Percentiles rank a stretch among this genome's conserved stretches.
Conservation (phyloP, 2,329 filamentous ascomycete genomes). For the Aureobasidium vineae region DNA sequence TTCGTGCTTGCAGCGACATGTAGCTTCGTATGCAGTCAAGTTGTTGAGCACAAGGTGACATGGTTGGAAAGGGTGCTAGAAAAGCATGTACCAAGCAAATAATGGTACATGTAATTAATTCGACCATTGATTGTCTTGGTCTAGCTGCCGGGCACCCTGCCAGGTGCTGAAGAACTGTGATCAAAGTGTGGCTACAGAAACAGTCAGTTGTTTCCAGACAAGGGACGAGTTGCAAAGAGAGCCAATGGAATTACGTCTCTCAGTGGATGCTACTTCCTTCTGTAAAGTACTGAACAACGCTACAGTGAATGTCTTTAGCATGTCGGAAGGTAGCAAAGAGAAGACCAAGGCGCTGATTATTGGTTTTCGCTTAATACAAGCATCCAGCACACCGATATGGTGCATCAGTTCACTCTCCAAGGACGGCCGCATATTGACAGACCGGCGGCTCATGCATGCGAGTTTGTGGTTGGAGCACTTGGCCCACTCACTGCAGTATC, state of each 20-base stretch:
- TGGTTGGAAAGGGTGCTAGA: slow-evolving; percentile 8
- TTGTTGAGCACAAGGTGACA: slow-evolving; percentile 1
- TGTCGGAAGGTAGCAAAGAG: background rate
- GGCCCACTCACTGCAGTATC: background rate
- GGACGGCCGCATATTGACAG: slow-evolving; percentile 13
- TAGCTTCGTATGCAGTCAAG: slow-evolving; percentile 14
- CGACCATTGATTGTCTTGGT: background rate
- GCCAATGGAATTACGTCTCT: too few species aligned
- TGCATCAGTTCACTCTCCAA: background rate
- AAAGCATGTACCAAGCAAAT: slow-evolving; percentile 8
- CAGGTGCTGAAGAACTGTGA: too few species aligned
- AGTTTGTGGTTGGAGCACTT: background rate
- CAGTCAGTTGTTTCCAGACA: too few species aligned
- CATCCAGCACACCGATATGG: background rate
- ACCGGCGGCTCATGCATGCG: slow-evolving; percentile 11
- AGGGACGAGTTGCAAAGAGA: too few species aligned
- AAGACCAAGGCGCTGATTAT: background rate
- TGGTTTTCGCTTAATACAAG: background rate
- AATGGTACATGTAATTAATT: background rate
- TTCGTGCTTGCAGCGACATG: slow-evolving; percentile 17
- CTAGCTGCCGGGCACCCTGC: background rate
- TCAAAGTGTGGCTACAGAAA: too few species aligned
- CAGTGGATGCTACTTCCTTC: too few species aligned
- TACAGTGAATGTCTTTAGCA: too few species aligned
- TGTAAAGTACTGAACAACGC: too few species aligned